These are phyloP conservation scores for Metschnikowia reukaufii DNA, from an alignment of 805 yeast genomes.

Conservation along the genomic window DNA sequence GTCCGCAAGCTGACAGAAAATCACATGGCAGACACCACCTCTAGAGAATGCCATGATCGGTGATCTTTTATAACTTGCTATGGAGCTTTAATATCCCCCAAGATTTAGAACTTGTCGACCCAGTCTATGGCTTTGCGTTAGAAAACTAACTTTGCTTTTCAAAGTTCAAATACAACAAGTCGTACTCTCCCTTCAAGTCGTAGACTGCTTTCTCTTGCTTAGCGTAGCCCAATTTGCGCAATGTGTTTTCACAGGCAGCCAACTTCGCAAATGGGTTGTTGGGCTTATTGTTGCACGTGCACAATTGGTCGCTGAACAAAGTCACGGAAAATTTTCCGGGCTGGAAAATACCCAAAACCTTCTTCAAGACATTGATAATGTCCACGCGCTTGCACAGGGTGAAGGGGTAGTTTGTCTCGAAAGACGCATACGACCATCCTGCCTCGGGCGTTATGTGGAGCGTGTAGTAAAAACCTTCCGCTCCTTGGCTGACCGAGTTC, in stretches of 20 bases:
- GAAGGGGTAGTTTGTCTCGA: constrained; percentile 80
- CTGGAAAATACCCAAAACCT: constrained; percentile 61
- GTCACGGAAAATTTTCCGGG: constrained; percentile 73
- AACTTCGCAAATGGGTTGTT: constrained; percentile 7
- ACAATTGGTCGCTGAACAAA: constrained; percentile 29
- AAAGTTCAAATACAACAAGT: constrained; percentile 68
- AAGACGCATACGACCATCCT: constrained; percentile 95
- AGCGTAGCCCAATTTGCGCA: constrained; percentile 47
- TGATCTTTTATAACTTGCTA: neutral
- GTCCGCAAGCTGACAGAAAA: constrained; percentile 3
- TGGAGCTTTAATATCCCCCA: constrained; percentile 18
- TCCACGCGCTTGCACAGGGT: constrained; percentile 35
- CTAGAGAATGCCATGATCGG: constrained; percentile 11
- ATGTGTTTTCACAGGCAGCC: constrained; percentile 18
- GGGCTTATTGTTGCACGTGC: constrained; percentile 5
- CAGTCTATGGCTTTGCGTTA: neutral
- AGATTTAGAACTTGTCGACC: constrained; percentile 9
- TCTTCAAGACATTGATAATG: constrained; percentile 55
- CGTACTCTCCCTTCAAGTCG: constrained; percentile 69
- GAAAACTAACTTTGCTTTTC: constrained; percentile 30
- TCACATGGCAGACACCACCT: constrained; percentile 16
- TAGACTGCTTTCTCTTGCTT: constrained; percentile 68
- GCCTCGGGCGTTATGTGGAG: constrained; percentile 91
- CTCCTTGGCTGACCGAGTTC: constrained; percentile 64
- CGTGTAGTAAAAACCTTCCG: constrained; percentile 60